phyloP scores from a whole-genome alignment of 1,284 basidiomycete species.

The Bondarzewia mesenterica region DNA sequence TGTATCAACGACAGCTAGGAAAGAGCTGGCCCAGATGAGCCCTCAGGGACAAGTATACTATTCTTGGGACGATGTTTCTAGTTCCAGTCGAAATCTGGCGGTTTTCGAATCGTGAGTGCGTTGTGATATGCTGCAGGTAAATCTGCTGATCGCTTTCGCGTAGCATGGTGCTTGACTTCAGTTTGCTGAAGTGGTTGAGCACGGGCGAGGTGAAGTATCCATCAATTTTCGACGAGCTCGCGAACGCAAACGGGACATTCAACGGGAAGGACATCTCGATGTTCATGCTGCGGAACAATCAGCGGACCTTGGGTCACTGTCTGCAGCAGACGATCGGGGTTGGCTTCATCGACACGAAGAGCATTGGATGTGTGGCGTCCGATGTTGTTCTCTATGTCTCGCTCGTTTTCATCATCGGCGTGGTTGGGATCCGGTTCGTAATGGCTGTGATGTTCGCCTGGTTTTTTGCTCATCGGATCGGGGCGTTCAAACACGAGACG shows the following conservation, averaged over 20 bases:
- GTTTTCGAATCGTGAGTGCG: slow-evolving; percentile 81
- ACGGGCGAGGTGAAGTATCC: slow-evolving; percentile 76
- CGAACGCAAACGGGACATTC: slow-evolving; percentile 62
- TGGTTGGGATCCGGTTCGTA: slow-evolving; percentile 89
- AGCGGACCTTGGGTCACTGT: slow-evolving; percentile 69
- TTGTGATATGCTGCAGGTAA: not conserved
- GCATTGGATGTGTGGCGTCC: slow-evolving; percentile 94
- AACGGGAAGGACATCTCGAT: slow-evolving; percentile 84
- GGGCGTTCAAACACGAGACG: slow-evolving; percentile 90
- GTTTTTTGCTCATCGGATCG: slow-evolving; percentile 94
- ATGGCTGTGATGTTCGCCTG: slow-evolving; percentile 98
- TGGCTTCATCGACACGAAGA: slow-evolving; percentile 91
- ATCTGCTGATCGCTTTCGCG: slow-evolving; percentile 3
- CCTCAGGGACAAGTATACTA: slow-evolving; percentile 86
- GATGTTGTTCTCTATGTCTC: slow-evolving; percentile 92
- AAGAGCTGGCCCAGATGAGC: slow-evolving; percentile 36
- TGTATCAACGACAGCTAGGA: slow-evolving; percentile 44
- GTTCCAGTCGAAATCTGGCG: slow-evolving; percentile 69
- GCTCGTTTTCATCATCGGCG: slow-evolving; percentile 95
- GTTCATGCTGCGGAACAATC: slow-evolving; percentile 61
- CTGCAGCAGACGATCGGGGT: slow-evolving; percentile 81
- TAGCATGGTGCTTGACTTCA: slow-evolving; percentile 84
- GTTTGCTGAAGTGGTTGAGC: slow-evolving; percentile 80
- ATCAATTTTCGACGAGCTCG: slow-evolving; percentile 73
- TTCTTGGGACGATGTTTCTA: slow-evolving; percentile 80